Base-by-base conservation (phyloP, 345 rosid genomes). In the Gossypioides kirkii region DNA sequence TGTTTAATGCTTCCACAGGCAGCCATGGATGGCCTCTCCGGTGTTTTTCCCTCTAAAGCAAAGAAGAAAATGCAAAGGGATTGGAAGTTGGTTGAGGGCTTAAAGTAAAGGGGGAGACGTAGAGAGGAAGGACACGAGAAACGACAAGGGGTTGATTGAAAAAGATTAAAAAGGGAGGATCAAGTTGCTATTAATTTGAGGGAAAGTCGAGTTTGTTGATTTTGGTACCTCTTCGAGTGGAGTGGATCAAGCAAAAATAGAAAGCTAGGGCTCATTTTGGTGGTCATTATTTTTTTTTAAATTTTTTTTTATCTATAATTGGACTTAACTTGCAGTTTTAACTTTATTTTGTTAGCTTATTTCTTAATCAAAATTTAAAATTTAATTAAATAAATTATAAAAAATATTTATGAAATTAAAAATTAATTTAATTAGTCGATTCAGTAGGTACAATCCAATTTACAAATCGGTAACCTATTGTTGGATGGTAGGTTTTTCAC, bases 1-100 rank as follows among this genome's bases (percentile, higher is more conserved):
- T 75, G 92, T 32, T 89, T 90, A 61, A 91, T 84, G 77, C 97
- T 82, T 70, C 84, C 88, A 75, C 88, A 90, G 72, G 93, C 84
- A 47, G 96, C 92, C 97, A 91, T 93, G 74, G 82, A 16, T 75
- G 32, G 70, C 67, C 63, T 69, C 56, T 52, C 52, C 20, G 61
- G 71, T 54, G 13, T 36, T 70, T 10, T 68, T 64, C 2, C 45
- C 2, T 22, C 52, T 32, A 55, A 36, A 38, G 38, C 5, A 1
- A 12, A 18, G 28, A 53, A 70, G 52, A 41, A 76, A 63, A 22
- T 23, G 64, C 42, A 25, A 45, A 23, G 47, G 78, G 26, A 25
- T 25, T 41, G 5, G 10, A 59, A 69, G 62, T 32, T 63, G 14
- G 10, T 32, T 13, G 14, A 23, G 32, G 16, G 25, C 25, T 17